Conservation (phyloP, 768 basidiomycete species). For the Gloeophyllum trabeum region DNA sequence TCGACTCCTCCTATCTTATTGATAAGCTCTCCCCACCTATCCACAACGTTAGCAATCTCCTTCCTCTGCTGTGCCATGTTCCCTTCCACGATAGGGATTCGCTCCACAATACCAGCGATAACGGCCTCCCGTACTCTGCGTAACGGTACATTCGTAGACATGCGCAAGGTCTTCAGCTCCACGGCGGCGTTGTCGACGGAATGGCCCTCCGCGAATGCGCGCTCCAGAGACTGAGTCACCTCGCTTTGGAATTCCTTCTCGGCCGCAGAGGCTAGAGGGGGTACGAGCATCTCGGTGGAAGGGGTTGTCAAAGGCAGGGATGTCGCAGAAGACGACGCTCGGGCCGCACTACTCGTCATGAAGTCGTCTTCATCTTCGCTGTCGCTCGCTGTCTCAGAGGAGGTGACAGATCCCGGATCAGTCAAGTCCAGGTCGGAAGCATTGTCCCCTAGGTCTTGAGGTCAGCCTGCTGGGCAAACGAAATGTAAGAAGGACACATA, state of each 20-base stretch:
- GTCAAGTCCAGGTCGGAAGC: conserved; percentile 51
- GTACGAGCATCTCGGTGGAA: conserved; percentile 19
- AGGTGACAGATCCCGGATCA: conserved; percentile 47
- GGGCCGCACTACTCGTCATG: conserved; percentile 22
- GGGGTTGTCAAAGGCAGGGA: conserved; percentile 29
- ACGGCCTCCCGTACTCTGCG: conserved; percentile 81
- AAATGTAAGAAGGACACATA: conserved; percentile 16
- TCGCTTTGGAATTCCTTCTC: conserved; percentile 68
- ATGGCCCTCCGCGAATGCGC: conserved; percentile 88
- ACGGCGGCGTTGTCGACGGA: conserved; percentile 88
- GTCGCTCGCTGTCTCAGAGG: conserved; percentile 35
- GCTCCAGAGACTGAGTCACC: conserved; percentile 76
- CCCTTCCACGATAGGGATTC: conserved; percentile 50
- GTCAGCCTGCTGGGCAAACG: conserved; percentile 2
- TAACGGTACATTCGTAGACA: conserved; percentile 91
- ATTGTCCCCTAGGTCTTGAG: conserved; percentile 38
- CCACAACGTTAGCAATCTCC: conserved; percentile 52
- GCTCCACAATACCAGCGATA: conserved; percentile 71
- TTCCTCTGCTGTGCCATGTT: conserved; percentile 47
- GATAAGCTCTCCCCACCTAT: conserved; percentile 77
- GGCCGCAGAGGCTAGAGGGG: conserved; percentile 23
- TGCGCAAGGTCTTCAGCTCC: conserved; percentile 91
- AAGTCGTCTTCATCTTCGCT: conserved; percentile 22
- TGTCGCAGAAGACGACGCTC: conserved; percentile 39
- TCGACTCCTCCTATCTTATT: conserved; percentile 76